Conservation (phyloP, 2,329 filamentous ascomycete genomes). For the Paraphoma chrysanthemicola region DNA sequence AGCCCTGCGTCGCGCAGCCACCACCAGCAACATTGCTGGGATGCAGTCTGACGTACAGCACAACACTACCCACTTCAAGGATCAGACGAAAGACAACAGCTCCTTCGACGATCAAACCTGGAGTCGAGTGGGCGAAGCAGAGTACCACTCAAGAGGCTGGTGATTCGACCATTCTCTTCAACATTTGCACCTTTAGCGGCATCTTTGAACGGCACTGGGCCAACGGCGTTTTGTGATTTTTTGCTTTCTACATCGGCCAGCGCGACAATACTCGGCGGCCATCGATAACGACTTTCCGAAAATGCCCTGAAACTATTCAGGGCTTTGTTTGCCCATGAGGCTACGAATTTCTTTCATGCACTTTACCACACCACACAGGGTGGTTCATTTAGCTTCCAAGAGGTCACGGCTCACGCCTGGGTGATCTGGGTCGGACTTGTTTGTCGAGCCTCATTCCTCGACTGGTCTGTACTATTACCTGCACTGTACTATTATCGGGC, state of each 20-base stretch:
- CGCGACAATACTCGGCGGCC: conserved; percentile 23
- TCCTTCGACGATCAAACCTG: conserved; percentile 75
- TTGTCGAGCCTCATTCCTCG: conserved; percentile 26
- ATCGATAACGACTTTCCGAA: conserved; percentile 40
- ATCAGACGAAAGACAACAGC: conserved; percentile 67
- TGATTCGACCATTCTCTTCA: conserved; percentile 51
- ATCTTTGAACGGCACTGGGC: conserved; percentile 43
- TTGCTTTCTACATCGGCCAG: conserved; percentile 25
- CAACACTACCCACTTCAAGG: conserved; percentile 59
- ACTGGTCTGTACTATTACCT: conserved; percentile 49
- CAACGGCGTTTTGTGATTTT: conserved; percentile 35
- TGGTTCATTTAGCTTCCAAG: conserved; percentile 37
- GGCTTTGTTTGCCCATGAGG: conserved; percentile 46
- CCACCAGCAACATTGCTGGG: conserved; percentile 85
- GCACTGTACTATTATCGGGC: conserved; percentile 50
- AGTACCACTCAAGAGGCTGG: conserved; percentile 88
- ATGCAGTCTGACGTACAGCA: conserved; percentile 70
- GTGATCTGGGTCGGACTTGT: conserved; percentile 30
- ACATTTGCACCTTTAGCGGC: conserved; percentile 46
- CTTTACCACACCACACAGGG: conserved; percentile 34
- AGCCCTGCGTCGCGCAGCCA: conserved; percentile 44
- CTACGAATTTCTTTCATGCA: conserved; percentile 47
- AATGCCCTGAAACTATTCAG: conserved; percentile 44
- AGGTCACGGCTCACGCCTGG: conserved; percentile 47
- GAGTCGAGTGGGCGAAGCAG: conserved; percentile 66